Evolutionary conservation across 2,329 filamentous ascomycete species (phyloP).

Genomic region (Volutella citrinella): DNA sequence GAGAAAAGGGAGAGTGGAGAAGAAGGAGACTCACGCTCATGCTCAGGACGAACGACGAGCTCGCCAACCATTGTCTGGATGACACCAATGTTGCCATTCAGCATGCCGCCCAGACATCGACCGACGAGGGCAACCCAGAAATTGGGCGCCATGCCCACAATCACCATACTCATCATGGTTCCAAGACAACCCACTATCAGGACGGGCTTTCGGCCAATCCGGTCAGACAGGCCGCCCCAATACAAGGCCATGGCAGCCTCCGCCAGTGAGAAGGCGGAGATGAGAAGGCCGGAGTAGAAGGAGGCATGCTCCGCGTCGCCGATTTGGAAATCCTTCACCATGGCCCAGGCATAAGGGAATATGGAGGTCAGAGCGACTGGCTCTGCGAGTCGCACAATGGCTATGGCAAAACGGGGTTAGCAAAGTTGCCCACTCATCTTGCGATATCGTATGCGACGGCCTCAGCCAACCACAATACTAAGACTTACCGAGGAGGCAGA

Average conservation of each 20-base stretch:
- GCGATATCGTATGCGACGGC: too few species aligned
- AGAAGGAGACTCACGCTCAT: conserved; percentile 68
- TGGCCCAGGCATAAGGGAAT: conserved; percentile 86
- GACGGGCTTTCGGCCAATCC: conserved; percentile 80
- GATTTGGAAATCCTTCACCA: conserved; percentile 73
- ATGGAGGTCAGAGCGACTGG: conserved; percentile 91
- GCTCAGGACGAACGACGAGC: conserved; percentile 76
- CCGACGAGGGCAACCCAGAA: conserved; percentile 81
- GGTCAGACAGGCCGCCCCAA: conserved; percentile 82
- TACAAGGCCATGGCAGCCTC: conserved; percentile 84
- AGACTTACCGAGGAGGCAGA: conserved; percentile 76
- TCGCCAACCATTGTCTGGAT: conserved; percentile 94
- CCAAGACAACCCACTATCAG: conserved; percentile 77
- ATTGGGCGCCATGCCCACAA: conserved; percentile 79
- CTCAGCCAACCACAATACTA: neutral
- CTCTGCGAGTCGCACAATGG: conserved; percentile 88
- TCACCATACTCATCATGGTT: conserved; percentile 77
- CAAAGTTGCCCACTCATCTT: conserved; percentile 4
- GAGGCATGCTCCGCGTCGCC: conserved; percentile 73
- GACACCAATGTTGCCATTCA: conserved; percentile 90
- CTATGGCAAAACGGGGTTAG: conserved; percentile 41
- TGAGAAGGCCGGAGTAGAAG: conserved; percentile 83
- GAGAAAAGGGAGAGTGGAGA: neutral
- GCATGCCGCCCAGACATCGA: conserved; percentile 71
- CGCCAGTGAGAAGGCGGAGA: conserved; percentile 79